phyloP scores from a whole-genome alignment of 257 asterid species.

The Cruciata laevipes region DNA sequence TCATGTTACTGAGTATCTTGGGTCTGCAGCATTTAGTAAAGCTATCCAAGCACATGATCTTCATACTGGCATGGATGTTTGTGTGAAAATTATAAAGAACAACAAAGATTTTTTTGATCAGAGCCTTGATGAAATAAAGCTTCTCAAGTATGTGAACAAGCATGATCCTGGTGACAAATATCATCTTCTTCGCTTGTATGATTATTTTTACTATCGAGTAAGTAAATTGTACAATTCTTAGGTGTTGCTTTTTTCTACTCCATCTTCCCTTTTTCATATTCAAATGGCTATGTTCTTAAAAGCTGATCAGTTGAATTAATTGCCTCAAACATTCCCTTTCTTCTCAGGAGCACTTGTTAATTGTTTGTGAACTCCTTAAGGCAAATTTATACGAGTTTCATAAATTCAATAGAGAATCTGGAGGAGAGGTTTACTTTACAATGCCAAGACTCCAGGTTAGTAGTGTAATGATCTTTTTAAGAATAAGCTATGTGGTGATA shows the following conservation, averaged over 20 bases:
- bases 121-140: conserved; percentile 98
- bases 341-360: conserved; percentile 86
- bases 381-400: conserved; percentile 97
- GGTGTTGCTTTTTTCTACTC: background rate
- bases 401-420: conserved; percentile 95
- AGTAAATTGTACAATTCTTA: conserved; percentile 22
- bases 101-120: conserved; percentile 97
- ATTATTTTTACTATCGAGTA: conserved; percentile 91
- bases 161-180: conserved; percentile 98
- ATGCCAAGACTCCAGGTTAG: conserved; percentile 98
- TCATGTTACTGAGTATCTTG: conserved; percentile 98
- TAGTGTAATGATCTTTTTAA: conserved; percentile 14
- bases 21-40: conserved; percentile 99
- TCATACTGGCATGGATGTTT: conserved; percentile 99
- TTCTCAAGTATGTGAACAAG: conserved; percentile 92
- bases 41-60: conserved; percentile 99
- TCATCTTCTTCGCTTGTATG: conserved; percentile 88
- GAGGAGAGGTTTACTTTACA: conserved; percentile 97
- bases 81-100: conserved; percentile 95
- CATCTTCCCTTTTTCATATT: background rate
- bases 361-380: conserved; percentile 94
- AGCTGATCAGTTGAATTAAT: conserved; percentile 11
- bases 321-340: conserved; percentile 11
- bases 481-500: conserved; percentile 12
- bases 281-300: background rate